Base-by-base conservation (phyloP, 257 asterid genomes). In the Gardenia jasminoides region DNA sequence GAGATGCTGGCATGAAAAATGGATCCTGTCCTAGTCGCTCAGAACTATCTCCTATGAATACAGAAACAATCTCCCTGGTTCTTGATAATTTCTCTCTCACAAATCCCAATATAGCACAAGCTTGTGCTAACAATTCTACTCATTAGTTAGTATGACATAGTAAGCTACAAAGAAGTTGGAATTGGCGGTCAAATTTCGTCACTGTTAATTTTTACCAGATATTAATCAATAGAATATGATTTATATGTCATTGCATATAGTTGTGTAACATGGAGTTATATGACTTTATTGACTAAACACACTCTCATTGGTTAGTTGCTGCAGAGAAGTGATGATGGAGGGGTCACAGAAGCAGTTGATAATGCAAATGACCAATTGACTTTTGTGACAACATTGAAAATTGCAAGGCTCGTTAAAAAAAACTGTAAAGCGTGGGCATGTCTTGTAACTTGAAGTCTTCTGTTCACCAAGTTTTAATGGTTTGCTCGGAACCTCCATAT, bases 251-350 rank as follows among this genome's bases (percentile, higher is more conserved):
- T 66, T 41, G n/a, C 67, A n/a, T 12, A 56, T 1, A 33, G 13
- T 70, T 20, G 16, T 36, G 8, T 50, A 66, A 79, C 89, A 82
- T 20, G 16, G 97, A 94, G 81, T 94, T 98, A 31, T 36, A 89
- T 58, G n/a, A n/a, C n/a, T 82, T 93, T 44, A 80, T 94, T 93
- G 84, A 81, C 86, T 96, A 22, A n/a, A 87, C 13, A 75, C 94
- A 6, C 88, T 84, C 62, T 86, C 97, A 4, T 85, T 94, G 64
- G 87, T 94, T 71, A 31, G 62, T 75, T 47, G 43, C 74, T 79
- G 83, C 89, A 94, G 99, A 86, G 85, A 87, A 95, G 91, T 76
- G 98, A 92, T 59, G 98, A 97, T 44, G 97, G 94, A 72, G 99
- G 99, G 76, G 92, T 94, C 3, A 77, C 99, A 17, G 92, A 90